phyloP scores from a whole-genome alignment of 2,329 filamentous ascomycete species.

The Aspergillus hortae region DNA sequence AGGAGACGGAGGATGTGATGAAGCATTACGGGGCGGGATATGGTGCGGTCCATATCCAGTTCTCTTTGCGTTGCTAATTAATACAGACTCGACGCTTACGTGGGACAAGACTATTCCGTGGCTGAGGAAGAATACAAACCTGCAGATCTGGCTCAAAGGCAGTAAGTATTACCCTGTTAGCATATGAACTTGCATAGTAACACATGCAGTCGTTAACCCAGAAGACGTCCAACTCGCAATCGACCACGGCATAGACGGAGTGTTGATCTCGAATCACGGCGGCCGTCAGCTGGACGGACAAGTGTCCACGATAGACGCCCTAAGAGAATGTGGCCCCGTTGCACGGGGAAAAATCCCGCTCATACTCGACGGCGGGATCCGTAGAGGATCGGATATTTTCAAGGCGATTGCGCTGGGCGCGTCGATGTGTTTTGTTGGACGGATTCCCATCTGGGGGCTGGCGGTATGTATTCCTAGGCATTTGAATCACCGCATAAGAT shows the following conservation, averaged over 20 bases:
- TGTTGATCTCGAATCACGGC: slow-evolving; percentile 34
- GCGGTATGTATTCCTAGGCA: slow-evolving; percentile 15
- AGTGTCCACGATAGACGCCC: slow-evolving; percentile 28
- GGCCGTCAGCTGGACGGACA: slow-evolving; percentile 30
- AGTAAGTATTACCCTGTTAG: slow-evolving; percentile 10
- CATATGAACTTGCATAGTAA: slow-evolving; percentile 2
- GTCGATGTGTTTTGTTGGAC: slow-evolving; percentile 20
- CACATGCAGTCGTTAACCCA: slow-evolving; percentile 13
- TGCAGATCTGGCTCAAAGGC: slow-evolving; percentile 33
- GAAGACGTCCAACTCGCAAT: slow-evolving; percentile 29
- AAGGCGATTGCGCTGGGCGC: slow-evolving; percentile 27
- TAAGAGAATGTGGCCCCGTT: slow-evolving; percentile 16
- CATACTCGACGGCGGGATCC: slow-evolving; percentile 26
- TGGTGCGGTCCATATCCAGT: background rate
- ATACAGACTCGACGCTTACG: slow-evolving; percentile 31
- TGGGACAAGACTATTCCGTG: slow-evolving; percentile 49
- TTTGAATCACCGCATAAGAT: background rate
- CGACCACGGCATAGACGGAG: slow-evolving; percentile 25
- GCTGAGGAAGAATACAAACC: slow-evolving; percentile 43
- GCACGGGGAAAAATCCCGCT: slow-evolving; percentile 24
- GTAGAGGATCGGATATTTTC: slow-evolving; percentile 26
- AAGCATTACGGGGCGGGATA: slow-evolving; percentile 5
- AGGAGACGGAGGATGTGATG: slow-evolving; percentile 2
- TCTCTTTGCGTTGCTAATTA: background rate
- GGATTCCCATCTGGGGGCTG: slow-evolving; percentile 27